phyloP scores from a whole-genome alignment of 2,329 filamentous ascomycete species.

The Akanthomyces muscarius region DNA sequence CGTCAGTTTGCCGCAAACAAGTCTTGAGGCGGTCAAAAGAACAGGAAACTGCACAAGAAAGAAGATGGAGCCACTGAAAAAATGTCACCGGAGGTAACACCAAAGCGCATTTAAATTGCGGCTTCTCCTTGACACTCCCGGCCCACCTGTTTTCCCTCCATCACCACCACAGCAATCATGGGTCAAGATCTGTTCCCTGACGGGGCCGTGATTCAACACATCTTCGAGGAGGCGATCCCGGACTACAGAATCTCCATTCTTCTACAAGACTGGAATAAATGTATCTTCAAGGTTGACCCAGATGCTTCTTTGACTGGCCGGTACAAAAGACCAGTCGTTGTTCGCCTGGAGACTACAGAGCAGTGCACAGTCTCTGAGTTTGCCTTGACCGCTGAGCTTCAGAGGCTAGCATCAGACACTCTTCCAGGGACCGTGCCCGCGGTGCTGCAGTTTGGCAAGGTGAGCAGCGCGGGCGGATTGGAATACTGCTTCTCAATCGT shows the following conservation, averaged over 20 bases:
- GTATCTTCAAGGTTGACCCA: background rate
- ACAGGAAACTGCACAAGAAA: too few species aligned
- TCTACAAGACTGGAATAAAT: background rate
- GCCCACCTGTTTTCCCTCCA: background rate
- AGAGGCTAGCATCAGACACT: background rate
- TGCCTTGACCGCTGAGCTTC: background rate
- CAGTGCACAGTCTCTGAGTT: background rate
- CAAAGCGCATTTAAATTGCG: background rate
- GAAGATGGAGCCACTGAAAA: too few species aligned
- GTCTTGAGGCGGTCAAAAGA: too few species aligned
- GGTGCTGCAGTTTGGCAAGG: background rate
- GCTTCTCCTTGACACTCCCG: background rate
- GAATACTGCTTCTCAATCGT: background rate
- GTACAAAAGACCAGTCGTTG: background rate
- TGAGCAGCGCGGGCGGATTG: too few species aligned
- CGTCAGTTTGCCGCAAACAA: too few species aligned
- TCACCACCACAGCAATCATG: background rate
- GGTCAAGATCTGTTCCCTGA: background rate
- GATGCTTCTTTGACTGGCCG: background rate
- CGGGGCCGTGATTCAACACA: background rate
- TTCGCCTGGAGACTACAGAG: background rate
- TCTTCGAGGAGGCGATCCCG: background rate
- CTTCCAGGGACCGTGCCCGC: background rate
- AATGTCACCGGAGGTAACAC: background rate
- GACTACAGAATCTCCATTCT: background rate